Conservation (phyloP, 768 basidiomycete species). For the Lentinula raphanica region DNA sequence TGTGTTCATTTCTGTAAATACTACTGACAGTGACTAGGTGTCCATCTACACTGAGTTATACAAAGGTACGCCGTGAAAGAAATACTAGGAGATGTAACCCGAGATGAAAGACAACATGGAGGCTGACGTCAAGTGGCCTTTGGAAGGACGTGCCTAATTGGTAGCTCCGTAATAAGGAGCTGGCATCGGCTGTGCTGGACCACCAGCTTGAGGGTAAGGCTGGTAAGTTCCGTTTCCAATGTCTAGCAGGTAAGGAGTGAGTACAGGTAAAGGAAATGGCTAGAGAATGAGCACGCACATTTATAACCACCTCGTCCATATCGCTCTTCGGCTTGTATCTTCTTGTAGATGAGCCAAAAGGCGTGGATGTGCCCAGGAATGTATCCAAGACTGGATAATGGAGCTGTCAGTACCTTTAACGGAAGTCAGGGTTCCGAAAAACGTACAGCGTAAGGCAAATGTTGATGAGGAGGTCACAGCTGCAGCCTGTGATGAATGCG, state of each 20-base stretch:
- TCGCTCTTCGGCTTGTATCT: slow-evolving; percentile 80
- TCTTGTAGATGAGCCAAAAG: slow-evolving; percentile 88
- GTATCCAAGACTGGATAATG: neutral
- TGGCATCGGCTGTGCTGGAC: neutral
- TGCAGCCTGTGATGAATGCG: slow-evolving; percentile 73
- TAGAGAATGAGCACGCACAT: slow-evolving; percentile 42
- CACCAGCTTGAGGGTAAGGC: slow-evolving; percentile 17
- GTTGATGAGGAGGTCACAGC: slow-evolving; percentile 84
- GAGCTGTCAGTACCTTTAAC: too few species aligned
- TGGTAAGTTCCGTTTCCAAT: slow-evolving; percentile 24
- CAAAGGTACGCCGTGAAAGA: too few species aligned
- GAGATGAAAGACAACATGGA: too few species aligned
- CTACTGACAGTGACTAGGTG: too few species aligned
- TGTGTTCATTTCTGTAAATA: too few species aligned
- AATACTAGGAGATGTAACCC: too few species aligned
- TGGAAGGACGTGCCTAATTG: neutral
- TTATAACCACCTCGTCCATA: slow-evolving; percentile 74
- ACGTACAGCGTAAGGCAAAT: slow-evolving; percentile 70
- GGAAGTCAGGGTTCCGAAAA: neutral
- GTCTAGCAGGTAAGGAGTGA: slow-evolving; percentile 12
- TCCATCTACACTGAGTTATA: too few species aligned
- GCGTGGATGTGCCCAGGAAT: slow-evolving; percentile 70
- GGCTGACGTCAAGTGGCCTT: too few species aligned
- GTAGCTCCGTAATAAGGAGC: slow-evolving; percentile 6
- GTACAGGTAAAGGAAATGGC: too few species aligned